Conservation (phyloP, 305 asterid species). For the Solanum hybrid region DNA sequence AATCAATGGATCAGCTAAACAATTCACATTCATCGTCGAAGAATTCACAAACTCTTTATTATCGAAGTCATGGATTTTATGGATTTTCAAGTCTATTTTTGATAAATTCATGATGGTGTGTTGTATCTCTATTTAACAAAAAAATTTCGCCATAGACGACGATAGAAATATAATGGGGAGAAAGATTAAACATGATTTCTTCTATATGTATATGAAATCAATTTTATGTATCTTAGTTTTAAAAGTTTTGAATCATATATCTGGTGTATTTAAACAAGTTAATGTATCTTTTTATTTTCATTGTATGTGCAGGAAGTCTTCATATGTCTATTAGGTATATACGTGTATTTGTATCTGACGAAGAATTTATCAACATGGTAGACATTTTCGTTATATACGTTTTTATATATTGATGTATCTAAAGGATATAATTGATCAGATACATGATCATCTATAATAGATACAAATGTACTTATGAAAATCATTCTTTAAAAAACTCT, state of each 20-base stretch:
- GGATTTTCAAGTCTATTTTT: not conserved
- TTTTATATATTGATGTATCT: too few relatives aligned
- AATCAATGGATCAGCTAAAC: not conserved
- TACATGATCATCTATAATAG: not conserved
- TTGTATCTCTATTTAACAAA: not conserved
- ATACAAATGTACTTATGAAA: not conserved
- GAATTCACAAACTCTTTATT: not conserved
- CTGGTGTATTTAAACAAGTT: not conserved
- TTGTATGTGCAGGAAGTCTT: not conserved
- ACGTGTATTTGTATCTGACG: not conserved
- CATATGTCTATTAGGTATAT: not conserved
- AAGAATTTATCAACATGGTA: not conserved
- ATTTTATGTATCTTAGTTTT: not conserved
- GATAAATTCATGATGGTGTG: not conserved
- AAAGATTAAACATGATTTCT: too few relatives aligned
- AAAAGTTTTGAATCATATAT: too few relatives aligned
- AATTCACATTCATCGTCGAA: not conserved
- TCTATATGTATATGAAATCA: not conserved
- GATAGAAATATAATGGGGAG: too few relatives aligned
- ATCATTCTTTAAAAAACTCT: not conserved
- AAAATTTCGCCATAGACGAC: fast-evolving
- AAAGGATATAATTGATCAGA: not conserved
- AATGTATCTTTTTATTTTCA: not conserved
- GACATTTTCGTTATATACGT: fast-evolving
- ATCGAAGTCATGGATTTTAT: not conserved